These are phyloP conservation scores for Xylariomycetidae sp. DNA, from an alignment of 2,329 filamentous ascomycete genomes.

Conservation along the genomic window DNA sequence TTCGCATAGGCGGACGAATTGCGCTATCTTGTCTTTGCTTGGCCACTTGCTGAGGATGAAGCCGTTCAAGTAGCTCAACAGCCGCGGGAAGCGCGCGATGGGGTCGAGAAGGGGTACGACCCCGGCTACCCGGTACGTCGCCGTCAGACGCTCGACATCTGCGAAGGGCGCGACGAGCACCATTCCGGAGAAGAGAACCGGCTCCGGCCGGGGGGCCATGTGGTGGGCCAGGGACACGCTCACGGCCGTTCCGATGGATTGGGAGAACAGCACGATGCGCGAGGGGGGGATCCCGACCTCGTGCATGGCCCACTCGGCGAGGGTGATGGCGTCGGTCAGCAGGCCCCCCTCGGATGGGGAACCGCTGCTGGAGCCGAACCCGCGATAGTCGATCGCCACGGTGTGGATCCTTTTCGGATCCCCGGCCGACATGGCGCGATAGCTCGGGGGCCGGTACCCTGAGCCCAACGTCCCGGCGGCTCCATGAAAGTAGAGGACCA, in stretches of 20 bases:
- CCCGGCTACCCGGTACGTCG: conserved; percentile 54
- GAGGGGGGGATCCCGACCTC: conserved; percentile 46
- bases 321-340: conserved; percentile 45
- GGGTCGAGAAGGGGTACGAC: conserved; percentile 50
- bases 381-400: conserved; percentile 57
- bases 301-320: conserved; percentile 50
- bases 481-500: conserved; percentile 51
- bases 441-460: conserved; percentile 49
- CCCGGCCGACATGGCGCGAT: conserved; percentile 49
- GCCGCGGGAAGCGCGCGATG: conserved; percentile 39
- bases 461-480: conserved; percentile 53
- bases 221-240: conserved; percentile 25
- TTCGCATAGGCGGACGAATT: conserved; percentile 31
- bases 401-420: conserved; percentile 50
- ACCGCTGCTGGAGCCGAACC: conserved; percentile 51
- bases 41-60: conserved; percentile 48
- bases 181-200: conserved; percentile 47
- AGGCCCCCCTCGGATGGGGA: conserved; percentile 51
- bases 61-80: conserved; percentile 40
- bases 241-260: conserved; percentile 53
- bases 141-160: conserved; percentile 47
- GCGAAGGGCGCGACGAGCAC: conserved; percentile 55
- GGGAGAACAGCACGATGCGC: conserved; percentile 54
- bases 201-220: conserved; percentile 23
- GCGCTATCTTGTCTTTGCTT: conserved; percentile 42